A percentile compares a stretch with the other conserved stretches of the same genome.
phyloP scores from a whole-genome alignment of 306 rosid species.

The Prinsepia uniflora region DNA sequence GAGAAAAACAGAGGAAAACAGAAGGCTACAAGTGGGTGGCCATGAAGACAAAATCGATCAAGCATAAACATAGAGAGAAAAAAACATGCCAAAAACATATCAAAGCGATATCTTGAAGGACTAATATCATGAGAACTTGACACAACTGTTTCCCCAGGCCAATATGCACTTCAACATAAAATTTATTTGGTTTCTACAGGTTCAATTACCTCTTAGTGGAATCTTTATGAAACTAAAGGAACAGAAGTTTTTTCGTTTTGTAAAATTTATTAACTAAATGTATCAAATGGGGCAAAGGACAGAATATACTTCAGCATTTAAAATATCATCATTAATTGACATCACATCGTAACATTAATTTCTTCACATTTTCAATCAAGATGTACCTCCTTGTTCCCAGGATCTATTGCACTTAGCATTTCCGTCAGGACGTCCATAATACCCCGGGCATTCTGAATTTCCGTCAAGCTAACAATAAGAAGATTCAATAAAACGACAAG shows the following conservation, averaged over 20 bases:
- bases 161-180: background rate
- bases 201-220: background rate
- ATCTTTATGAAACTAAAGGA: background rate
- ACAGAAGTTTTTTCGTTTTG: background rate
- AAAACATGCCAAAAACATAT: too few relatives aligned
- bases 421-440: slow-evolving; percentile 94
- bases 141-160: background rate
- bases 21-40: too few relatives aligned
- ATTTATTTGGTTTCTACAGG: background rate
- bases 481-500: slow-evolving; percentile 21
- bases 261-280: background rate
- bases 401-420: slow-evolving; percentile 87
- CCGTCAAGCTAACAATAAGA: slow-evolving; percentile 61
- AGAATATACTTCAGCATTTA: background rate
- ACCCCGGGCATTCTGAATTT: slow-evolving; percentile 96
- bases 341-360: slow-evolving; percentile 2
- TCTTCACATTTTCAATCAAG: slow-evolving; percentile 13
- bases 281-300: background rate
- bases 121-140: background rate
- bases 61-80: too few relatives aligned
- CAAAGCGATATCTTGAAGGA: background rate
- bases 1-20: too few relatives aligned
- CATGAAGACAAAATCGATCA: too few relatives aligned
- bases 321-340: background rate
- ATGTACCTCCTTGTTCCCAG: slow-evolving; percentile 79